Conservation (phyloP, 176 grass and related monocot genomes). For the Cymbopogon citratus region DNA sequence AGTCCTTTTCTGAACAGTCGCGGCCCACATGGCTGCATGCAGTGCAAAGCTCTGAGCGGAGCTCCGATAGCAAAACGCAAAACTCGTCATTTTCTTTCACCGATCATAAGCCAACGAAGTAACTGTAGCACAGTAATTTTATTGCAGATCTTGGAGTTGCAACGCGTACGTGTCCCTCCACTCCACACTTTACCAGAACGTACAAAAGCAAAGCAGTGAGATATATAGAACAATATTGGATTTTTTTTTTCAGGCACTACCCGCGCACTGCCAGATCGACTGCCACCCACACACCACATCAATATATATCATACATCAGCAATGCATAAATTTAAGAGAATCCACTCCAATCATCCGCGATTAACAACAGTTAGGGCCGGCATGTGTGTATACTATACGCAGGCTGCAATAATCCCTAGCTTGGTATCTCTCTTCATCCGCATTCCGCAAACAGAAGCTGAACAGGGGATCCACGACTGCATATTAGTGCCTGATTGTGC, state of each 20-base stretch:
- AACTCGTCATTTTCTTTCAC: not conserved
- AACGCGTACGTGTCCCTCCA: not conserved
- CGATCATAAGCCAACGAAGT: not conserved
- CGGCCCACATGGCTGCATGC: not conserved
- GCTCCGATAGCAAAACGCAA: not conserved
- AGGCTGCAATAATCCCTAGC: not conserved
- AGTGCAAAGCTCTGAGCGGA: not conserved
- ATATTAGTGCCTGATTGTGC: not conserved
- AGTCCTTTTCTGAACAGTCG: not conserved
- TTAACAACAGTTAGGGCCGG: not conserved
- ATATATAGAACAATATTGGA: too few species aligned
- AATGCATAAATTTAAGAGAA: too few species aligned
- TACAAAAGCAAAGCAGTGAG: too few species aligned
- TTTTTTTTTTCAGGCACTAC: too few species aligned
- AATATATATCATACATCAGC: not conserved
- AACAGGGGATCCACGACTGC: not conserved
- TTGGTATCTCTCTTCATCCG: not conserved
- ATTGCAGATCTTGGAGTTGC: not conserved
- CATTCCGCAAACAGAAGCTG: not conserved
- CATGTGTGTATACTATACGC: too few species aligned
- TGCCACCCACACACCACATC: not conserved
- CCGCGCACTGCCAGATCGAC: constrained; percentile 10
- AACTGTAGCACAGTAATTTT: not conserved
- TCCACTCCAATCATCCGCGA: not conserved
- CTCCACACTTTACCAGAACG: not conserved